Conservation (phyloP, 352 stramenopile species). For the Phytopythium vexans region DNA sequence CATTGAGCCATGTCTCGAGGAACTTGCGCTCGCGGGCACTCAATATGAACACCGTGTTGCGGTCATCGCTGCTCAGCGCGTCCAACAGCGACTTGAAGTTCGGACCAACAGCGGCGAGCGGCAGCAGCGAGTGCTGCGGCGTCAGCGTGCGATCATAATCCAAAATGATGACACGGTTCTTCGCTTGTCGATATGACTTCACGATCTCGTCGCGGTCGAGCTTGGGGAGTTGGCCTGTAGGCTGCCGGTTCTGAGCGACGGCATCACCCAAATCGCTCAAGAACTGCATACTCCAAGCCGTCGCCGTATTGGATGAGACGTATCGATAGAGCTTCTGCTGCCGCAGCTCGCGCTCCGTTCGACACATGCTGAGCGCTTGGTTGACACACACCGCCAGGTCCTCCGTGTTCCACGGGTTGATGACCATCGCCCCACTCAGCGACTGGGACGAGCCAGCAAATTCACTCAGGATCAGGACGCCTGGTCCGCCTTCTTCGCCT, state of each 20-base stretch:
- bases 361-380: slow-evolving; percentile 80
- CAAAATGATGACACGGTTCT: slow-evolving; percentile 85
- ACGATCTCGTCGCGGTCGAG: slow-evolving; percentile 58
- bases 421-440: slow-evolving; percentile 78
- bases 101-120: slow-evolving; percentile 70
- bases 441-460: slow-evolving; percentile 89
- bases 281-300: slow-evolving; percentile 81
- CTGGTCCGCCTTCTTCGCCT: slow-evolving; percentile 74
- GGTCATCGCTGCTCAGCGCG: slow-evolving; percentile 54
- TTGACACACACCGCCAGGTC: slow-evolving; percentile 80
- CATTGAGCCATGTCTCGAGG: slow-evolving; percentile 86
- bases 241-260: slow-evolving; percentile 54
- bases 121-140: slow-evolving; percentile 70
- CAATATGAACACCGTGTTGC: slow-evolving; percentile 79
- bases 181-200: slow-evolving; percentile 53
- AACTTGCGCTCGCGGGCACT: slow-evolving; percentile 82
- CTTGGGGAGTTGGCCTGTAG: slow-evolving; percentile 51
- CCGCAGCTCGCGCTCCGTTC: slow-evolving; percentile 80
- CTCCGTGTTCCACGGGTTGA: slow-evolving; percentile 89
- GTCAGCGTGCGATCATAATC: slow-evolving; percentile 88
- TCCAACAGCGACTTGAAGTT: slow-evolving; percentile 80
- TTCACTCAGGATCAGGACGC: slow-evolving; percentile 85
- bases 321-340: slow-evolving; percentile 90
- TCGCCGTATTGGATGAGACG: slow-evolving; percentile 82
- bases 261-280: slow-evolving; percentile 64